phyloP scores from a whole-genome alignment of 768 basidiomycete genomes.

The Ramaria sp. region DNA sequence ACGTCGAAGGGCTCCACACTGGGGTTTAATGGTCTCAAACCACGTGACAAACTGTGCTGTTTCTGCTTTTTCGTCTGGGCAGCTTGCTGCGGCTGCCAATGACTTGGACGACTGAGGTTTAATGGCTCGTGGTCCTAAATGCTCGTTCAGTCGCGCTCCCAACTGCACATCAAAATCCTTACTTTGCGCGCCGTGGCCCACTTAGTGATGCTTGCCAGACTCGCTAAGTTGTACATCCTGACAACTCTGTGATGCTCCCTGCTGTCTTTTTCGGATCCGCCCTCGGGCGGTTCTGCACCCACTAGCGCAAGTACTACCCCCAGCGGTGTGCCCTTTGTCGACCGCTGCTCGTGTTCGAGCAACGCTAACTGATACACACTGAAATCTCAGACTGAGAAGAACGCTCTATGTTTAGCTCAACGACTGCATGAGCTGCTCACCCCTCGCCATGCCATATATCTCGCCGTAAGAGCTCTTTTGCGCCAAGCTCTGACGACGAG shows the following conservation, averaged over 20 bases:
- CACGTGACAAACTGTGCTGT: slow-evolving; percentile 44
- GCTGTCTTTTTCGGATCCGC: slow-evolving; percentile 33
- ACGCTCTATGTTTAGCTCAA: neutral
- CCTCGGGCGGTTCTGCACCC: slow-evolving; percentile 38
- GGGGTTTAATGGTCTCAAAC: slow-evolving; percentile 22
- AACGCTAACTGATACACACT: slow-evolving; percentile 74
- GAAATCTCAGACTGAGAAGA: neutral
- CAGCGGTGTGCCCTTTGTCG: slow-evolving; percentile 40
- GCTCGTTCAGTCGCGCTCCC: neutral
- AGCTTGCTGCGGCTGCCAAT: slow-evolving; percentile 41
- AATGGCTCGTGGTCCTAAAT: slow-evolving; percentile 49
- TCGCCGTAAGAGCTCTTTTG: slow-evolving; percentile 50
- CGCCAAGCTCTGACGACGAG: slow-evolving; percentile 27
- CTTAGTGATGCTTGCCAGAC: slow-evolving; percentile 62
- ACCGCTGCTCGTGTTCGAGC: slow-evolving; percentile 55
- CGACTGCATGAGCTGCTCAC: slow-evolving; percentile 28
- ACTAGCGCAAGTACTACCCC: slow-evolving; percentile 74
- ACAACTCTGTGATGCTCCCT: slow-evolving; percentile 42
- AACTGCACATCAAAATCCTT: neutral
- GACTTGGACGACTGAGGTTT: slow-evolving; percentile 36
- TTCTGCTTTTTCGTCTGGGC: slow-evolving; percentile 29
- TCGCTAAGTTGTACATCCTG: slow-evolving; percentile 78
- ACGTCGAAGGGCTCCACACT: slow-evolving; percentile 12
- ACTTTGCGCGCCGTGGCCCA: slow-evolving; percentile 67
- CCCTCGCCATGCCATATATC: slow-evolving; percentile 71